Evolutionary conservation across 1,284 basidiomycete genomes (phyloP).

Genomic region (Trametes versicolor): DNA sequence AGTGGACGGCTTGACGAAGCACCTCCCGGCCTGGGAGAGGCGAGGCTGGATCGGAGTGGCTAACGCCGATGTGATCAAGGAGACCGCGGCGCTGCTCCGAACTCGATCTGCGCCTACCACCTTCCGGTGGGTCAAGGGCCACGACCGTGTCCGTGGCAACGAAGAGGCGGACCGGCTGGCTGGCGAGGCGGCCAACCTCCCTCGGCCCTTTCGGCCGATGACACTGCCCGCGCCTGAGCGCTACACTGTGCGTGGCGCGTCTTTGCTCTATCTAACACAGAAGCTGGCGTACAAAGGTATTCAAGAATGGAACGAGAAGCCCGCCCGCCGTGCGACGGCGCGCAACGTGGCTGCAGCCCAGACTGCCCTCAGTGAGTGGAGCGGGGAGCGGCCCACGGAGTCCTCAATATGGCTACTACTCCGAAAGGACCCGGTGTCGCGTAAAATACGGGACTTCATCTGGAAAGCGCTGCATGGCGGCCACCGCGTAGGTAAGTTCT

Average conservation of each 20-base stretch:
- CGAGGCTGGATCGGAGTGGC: slow-evolving; percentile 4
- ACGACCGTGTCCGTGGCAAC: slow-evolving; percentile 27
- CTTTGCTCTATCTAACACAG: not conserved
- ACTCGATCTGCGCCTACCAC: slow-evolving; percentile 25
- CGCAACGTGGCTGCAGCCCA: too few relatives aligned
- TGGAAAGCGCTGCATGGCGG: not conserved
- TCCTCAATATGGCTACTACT: not conserved
- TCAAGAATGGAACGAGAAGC: not conserved
- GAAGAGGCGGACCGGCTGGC: slow-evolving; percentile 35
- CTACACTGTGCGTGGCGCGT: not conserved
- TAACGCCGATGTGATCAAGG: not conserved
- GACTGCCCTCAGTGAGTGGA: too few relatives aligned
- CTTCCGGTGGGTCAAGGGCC: slow-evolving; percentile 41
- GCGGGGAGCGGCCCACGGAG: too few relatives aligned
- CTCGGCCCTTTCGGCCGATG: not conserved
- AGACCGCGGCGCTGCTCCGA: slow-evolving; percentile 19
- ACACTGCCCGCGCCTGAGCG: not conserved
- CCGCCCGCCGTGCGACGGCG: too few relatives aligned
- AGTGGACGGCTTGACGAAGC: not conserved
- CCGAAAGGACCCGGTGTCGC: not conserved
- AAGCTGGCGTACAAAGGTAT: not conserved
- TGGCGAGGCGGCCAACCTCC: not conserved
- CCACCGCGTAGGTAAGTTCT: not conserved
- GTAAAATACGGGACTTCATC: not conserved
- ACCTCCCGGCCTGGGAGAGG: slow-evolving; percentile 6